Conservation (phyloP, 176 grass and related monocot species). For the Olyra latifolia region DNA sequence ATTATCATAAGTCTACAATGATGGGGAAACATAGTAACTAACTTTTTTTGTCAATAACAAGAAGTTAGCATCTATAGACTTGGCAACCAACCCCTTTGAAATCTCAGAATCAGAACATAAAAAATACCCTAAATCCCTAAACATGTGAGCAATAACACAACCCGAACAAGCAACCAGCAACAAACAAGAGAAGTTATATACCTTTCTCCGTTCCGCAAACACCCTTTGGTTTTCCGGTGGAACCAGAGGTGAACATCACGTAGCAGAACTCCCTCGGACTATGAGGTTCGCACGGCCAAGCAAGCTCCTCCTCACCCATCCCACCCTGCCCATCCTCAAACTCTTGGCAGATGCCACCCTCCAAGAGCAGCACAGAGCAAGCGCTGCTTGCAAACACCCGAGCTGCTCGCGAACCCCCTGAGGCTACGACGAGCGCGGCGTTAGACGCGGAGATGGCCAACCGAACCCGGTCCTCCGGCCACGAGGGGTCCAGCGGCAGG, state of each 20-base stretch:
- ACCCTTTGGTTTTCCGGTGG: slow-evolving; percentile 79
- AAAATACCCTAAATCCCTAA: not conserved
- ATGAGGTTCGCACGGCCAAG: slow-evolving; percentile 53
- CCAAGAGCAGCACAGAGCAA: slow-evolving; percentile 44
- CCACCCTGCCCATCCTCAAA: not conserved
- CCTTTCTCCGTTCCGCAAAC: slow-evolving; percentile 88
- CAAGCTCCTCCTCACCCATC: slow-evolving; percentile 29
- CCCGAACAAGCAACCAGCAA: not conserved
- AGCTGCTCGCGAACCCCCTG: slow-evolving; percentile 4
- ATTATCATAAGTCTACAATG: not conserved
- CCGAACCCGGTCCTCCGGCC: slow-evolving; percentile 64
- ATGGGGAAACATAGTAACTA: not conserved
- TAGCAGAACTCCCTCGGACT: slow-evolving; percentile 56
- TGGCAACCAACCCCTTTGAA: not conserved
- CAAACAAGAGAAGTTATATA: not conserved
- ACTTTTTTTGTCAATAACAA: not conserved
- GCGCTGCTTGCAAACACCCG: not conserved
- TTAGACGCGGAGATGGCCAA: slow-evolving; percentile 57
- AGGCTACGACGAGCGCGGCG: slow-evolving; percentile 34
- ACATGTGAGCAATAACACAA: not conserved
- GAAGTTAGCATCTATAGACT: not conserved
- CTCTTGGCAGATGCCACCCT: not conserved
- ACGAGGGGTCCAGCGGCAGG: slow-evolving; percentile 78
- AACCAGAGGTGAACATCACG: slow-evolving; percentile 94
- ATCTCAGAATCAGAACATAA: not conserved